Evolutionary conservation across 768 basidiomycete genomes (phyloP).

Genomic region (Tylopilus balloui): DNA sequence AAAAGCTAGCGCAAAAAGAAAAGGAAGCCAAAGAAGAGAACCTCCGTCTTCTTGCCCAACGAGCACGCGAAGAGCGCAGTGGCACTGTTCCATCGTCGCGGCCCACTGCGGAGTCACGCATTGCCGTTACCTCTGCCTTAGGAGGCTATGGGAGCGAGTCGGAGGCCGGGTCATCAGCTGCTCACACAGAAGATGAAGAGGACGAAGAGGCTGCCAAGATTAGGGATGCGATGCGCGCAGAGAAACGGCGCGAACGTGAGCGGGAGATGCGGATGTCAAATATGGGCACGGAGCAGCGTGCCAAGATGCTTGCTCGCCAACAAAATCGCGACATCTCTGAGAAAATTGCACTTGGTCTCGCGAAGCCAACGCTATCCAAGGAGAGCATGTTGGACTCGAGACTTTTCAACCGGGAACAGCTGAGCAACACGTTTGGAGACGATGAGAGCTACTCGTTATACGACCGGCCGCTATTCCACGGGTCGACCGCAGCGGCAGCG

Average conservation of each 20-base stretch:
- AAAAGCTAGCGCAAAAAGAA: conserved; percentile 97
- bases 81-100: conserved; percentile 64
- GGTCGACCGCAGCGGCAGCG: conserved; percentile 96
- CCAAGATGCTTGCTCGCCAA: conserved; percentile 91
- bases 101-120: conserved; percentile 61
- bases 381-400: conserved; percentile 97
- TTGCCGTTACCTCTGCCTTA: conserved; percentile 69
- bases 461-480: conserved; percentile 93
- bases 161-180: conserved; percentile 42
- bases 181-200: conserved; percentile 52
- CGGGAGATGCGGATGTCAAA: conserved; percentile 98
- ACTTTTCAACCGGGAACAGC: conserved; percentile 93
- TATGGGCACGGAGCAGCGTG: conserved; percentile 96
- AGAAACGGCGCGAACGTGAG: conserved; percentile 92
- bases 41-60: conserved; percentile 87
- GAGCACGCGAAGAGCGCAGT: conserved; percentile 89
- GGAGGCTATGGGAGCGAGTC: conserved; percentile 87
- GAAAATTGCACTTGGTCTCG: conserved; percentile 95
- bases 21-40: conserved; percentile 95
- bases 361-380: conserved; percentile 93
- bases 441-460: conserved; percentile 95
- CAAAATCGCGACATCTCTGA: conserved; percentile 99
- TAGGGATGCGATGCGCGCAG: conserved; percentile 85
- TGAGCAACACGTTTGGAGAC: conserved; percentile 76
- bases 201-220: conserved; percentile 84